Evolutionary conservation across 805 yeast genomes (phyloP).

Genomic region (Ogataea polymorpha): DNA sequence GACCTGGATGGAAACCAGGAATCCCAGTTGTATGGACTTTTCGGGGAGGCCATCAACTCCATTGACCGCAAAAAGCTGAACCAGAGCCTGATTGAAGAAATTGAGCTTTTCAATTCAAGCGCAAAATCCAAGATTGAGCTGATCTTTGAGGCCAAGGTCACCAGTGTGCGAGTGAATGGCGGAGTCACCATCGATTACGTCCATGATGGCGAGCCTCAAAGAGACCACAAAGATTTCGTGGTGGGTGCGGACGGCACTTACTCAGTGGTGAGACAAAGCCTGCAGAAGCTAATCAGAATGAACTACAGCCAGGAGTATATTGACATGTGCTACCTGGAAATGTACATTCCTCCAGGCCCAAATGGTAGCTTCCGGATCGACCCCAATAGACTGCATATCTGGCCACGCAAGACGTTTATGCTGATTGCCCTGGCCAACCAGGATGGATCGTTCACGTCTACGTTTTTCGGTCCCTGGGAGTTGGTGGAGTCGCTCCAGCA

Average conservation of each 20-base stretch:
- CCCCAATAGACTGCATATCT: slow-evolving; percentile 81
- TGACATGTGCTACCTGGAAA: slow-evolving; percentile 79
- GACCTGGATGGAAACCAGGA: slow-evolving; percentile 58
- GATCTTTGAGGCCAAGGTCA: slow-evolving; percentile 56
- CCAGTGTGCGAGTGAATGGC: slow-evolving; percentile 36
- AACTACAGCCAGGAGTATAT: slow-evolving; percentile 73
- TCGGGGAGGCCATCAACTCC: slow-evolving; percentile 82
- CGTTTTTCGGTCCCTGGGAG: slow-evolving; percentile 81
- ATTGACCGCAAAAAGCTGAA: slow-evolving; percentile 76
- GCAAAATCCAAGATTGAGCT: slow-evolving; percentile 35
- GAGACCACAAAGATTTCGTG: slow-evolving; percentile 49
- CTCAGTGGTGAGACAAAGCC: slow-evolving; percentile 65
- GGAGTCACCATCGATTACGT: slow-evolving; percentile 10
- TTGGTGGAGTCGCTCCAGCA: slow-evolving; percentile 52
- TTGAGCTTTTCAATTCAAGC: slow-evolving; percentile 38
- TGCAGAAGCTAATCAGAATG: slow-evolving; percentile 68
- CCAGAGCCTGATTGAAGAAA: slow-evolving; percentile 54
- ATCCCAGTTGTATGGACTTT: slow-evolving; percentile 73
- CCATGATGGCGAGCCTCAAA: slow-evolving; percentile 1
- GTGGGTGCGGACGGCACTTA: slow-evolving; percentile 88
- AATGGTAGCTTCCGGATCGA: slow-evolving; percentile 47
- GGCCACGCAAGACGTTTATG: slow-evolving; percentile 90
- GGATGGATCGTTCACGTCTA: slow-evolving; percentile 86
- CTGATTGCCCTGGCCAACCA: slow-evolving; percentile 82
- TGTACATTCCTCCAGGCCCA: slow-evolving; percentile 62